Percentiles rank a stretch among this genome's conserved stretches.
Conservation (phyloP, 257 asterid species). For the Capsicum rhomboideum region DNA sequence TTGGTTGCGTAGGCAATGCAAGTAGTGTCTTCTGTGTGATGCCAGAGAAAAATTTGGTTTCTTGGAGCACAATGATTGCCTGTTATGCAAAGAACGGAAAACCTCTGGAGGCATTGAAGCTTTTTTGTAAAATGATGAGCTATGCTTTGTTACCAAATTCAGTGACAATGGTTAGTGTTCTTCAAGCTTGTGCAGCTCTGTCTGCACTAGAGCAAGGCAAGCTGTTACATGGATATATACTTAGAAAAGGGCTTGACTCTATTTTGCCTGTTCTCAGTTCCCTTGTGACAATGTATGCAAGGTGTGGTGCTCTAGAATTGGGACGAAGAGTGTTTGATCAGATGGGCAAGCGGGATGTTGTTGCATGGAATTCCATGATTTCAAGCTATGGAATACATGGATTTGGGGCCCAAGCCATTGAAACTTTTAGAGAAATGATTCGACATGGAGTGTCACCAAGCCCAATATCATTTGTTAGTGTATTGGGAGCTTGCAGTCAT, state of each 20-base stretch:
- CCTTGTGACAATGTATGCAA: constrained; percentile 69
- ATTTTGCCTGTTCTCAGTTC: constrained; percentile 76
- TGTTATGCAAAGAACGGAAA: constrained; percentile 66
- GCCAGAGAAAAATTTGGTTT: constrained; percentile 69
- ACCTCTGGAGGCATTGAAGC: constrained; percentile 58
- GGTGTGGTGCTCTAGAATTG: constrained; percentile 60
- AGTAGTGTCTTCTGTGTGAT: constrained; percentile 41
- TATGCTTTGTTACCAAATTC: constrained; percentile 66
- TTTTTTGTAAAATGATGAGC: constrained; percentile 60
- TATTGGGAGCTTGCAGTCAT: constrained; percentile 92
- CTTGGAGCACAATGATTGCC: constrained; percentile 91
- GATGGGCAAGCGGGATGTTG: constrained; percentile 57
- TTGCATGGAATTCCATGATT: constrained; percentile 87
- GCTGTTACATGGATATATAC: constrained; percentile 64
- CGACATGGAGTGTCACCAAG: constrained; percentile 51
- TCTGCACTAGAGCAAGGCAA: constrained; percentile 89
- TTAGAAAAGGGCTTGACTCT: constrained; percentile 72
- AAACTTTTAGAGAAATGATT: constrained; percentile 54
- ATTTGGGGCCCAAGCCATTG: constrained; percentile 54
- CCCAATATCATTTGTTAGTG: constrained; percentile 65
- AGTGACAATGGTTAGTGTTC: constrained; percentile 88
- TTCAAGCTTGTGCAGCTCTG: constrained; percentile 77
- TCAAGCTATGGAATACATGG: constrained; percentile 76
- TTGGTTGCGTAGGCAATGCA: constrained; percentile 51
- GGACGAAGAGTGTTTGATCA: constrained; percentile 50